Conservation (phyloP, 345 rosid species). For the Lepidium aucheri region DNA sequence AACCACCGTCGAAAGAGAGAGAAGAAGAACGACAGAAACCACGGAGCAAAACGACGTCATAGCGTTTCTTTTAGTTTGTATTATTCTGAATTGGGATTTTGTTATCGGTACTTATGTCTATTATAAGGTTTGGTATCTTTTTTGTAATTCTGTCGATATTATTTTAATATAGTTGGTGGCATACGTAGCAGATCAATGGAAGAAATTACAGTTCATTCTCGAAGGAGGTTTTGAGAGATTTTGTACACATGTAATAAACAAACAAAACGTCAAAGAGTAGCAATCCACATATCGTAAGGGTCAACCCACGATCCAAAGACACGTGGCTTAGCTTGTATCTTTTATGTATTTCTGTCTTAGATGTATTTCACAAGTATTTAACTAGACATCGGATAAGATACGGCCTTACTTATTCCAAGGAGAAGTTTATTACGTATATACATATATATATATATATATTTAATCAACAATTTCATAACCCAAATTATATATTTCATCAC, state of each 20-base stretch:
- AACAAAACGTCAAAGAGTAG: background rate
- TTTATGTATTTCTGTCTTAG: background rate
- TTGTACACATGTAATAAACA: background rate
- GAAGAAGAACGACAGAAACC: background rate
- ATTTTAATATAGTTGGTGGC: background rate
- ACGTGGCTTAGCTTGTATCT: background rate
- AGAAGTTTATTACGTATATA: background rate
- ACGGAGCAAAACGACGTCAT: background rate
- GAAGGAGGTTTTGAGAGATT: background rate
- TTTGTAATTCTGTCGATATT: background rate
- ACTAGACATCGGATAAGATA: background rate
- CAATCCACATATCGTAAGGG: background rate
- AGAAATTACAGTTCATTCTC: background rate
- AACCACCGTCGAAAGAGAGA: constrained; percentile 13
- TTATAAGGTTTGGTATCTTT: background rate
- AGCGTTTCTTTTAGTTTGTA: background rate
- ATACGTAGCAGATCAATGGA: background rate
- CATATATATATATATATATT: no score
- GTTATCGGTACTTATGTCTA: background rate
- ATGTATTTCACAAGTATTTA: background rate
- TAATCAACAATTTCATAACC: no score
- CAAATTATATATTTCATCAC: no score
- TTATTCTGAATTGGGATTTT: background rate
- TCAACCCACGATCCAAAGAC: background rate
- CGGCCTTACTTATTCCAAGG: background rate